Evolutionary conservation across 192 early-diverging fungal species (phyloP), one percentile per base, ranked within the genome.

Genomic region (Umbelopsis sp.): DNA sequence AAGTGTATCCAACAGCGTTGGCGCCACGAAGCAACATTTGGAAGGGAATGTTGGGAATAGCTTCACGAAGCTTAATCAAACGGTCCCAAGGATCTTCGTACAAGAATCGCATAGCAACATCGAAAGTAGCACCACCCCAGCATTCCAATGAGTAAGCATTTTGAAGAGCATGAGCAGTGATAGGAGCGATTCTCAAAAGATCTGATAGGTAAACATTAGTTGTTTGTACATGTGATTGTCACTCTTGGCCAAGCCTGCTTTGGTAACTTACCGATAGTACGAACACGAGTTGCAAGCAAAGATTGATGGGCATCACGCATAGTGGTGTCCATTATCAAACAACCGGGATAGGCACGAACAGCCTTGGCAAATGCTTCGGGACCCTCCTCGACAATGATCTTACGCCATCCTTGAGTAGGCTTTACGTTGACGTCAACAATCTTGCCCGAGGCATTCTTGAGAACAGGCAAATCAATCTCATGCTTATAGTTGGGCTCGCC

Each of bases 51-150:
- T 97, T 97, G 75, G 97, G 97, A 44, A 95, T 94, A 35, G 95
- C 83, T 46, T 87, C 79, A 48, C 97, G 93, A 70, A 98, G 82
- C 49, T 85, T 82, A 55, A 88, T 87, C 73, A 98, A 83, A 67
- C 97, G 88, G 71, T 97, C 95, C 97, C 97, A 98, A 23, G 97
- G 97, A 80, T 95, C 95, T 79, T 98, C 97, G 72, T 93, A 88
- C 73, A 98, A 85, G 87, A 98, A 98, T 49, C 97, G 91, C 89
- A 98, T 88, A 0, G 95, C 88, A 33, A 98, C 97, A 76, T 98
- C 97, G 76, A 98, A 98, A 0, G 97, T 98, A 18, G 97, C 97
- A 41, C 97, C 97, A 58, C 97, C 97, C 97, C 97, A 98, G 82
- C 90, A 93, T 82, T 98, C 97, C 20, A 97, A 82, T n/a, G 95